Evolutionary conservation across 1,284 basidiomycete genomes (phyloP).

Genomic region (Leccinum huronense): DNA sequence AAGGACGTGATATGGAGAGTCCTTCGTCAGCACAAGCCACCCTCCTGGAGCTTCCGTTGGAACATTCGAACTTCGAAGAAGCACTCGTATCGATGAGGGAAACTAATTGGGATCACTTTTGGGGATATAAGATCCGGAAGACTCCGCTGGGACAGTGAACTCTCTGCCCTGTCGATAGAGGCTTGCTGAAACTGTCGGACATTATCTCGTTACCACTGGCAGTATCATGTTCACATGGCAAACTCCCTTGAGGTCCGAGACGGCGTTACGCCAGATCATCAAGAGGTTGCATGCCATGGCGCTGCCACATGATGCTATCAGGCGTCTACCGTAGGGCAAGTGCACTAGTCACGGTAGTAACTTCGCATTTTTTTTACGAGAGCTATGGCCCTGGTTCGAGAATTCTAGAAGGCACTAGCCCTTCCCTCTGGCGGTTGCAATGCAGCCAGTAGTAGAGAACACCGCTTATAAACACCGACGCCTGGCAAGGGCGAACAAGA

Average conservation of each 20-base stretch:
- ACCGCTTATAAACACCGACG: background rate
- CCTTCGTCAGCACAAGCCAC: background rate
- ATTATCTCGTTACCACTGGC: constrained; percentile 4
- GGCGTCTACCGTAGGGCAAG: constrained; percentile 7
- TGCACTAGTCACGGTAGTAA: background rate
- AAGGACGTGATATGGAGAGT: background rate
- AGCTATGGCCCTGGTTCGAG: background rate
- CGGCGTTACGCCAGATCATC: background rate
- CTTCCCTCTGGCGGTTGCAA: background rate
- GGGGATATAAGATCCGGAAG: constrained; percentile 17
- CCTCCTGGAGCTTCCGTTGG: constrained; percentile 11
- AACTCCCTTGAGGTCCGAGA: constrained; percentile 8
- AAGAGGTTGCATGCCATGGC: background rate
- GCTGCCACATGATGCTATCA: constrained; percentile 8
- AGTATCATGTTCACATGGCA: constrained; percentile 12
- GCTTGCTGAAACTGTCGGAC: constrained; percentile 13
- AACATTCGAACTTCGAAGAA: constrained; percentile 13
- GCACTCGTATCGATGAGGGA: constrained; percentile 11
- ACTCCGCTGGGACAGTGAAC: constrained; percentile 9
- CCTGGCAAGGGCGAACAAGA: too few species aligned
- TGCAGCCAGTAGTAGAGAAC: background rate
- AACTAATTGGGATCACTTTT: constrained; percentile 1
- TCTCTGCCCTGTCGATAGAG: constrained; percentile 11
- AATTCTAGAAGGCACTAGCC: background rate
- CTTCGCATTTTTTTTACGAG: background rate